phyloP scores from a whole-genome alignment of 352 stramenopile species.

The Pythium oligandrum region DNA sequence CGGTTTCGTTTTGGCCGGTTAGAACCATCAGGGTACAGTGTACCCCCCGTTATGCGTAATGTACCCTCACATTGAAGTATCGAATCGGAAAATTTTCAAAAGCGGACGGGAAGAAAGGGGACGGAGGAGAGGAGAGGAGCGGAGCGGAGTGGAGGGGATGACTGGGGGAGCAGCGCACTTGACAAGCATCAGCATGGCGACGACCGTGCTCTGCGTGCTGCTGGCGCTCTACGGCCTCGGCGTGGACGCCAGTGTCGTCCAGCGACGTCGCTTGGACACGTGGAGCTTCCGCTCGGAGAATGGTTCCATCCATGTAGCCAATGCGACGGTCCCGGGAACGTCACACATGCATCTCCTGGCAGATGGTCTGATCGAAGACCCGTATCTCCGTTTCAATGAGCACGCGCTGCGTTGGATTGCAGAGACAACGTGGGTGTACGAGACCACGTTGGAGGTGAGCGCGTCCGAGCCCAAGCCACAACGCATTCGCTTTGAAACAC shows the following conservation, averaged over 20 bases:
- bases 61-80: too few relatives aligned
- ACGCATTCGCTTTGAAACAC: constrained; percentile 51
- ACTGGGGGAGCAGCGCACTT: too few relatives aligned
- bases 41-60: background rate
- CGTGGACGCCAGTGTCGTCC: too few relatives aligned
- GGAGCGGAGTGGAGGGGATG: too few relatives aligned
- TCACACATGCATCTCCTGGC: constrained; percentile 68
- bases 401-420: constrained; percentile 60
- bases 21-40: constrained; percentile 2
- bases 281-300: constrained; percentile 58
- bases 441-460: constrained; percentile 36
- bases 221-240: too few relatives aligned
- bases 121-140: too few relatives aligned
- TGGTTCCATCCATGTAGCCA: constrained; percentile 45
- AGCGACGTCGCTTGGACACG: constrained; percentile 11
- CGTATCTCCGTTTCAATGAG: constrained; percentile 76
- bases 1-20: background rate
- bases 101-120: too few relatives aligned
- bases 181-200: too few relatives aligned
- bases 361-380: constrained; percentile 44
- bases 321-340: constrained; percentile 55
- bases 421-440: constrained; percentile 69
- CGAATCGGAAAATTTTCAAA: too few relatives aligned
- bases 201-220: too few relatives aligned
- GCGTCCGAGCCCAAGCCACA: background rate